Evolutionary conservation across 202 grass and related monocot genomes (phyloP), one percentile per base, ranked within the genome.

Genomic region (Zizania palustris): DNA sequence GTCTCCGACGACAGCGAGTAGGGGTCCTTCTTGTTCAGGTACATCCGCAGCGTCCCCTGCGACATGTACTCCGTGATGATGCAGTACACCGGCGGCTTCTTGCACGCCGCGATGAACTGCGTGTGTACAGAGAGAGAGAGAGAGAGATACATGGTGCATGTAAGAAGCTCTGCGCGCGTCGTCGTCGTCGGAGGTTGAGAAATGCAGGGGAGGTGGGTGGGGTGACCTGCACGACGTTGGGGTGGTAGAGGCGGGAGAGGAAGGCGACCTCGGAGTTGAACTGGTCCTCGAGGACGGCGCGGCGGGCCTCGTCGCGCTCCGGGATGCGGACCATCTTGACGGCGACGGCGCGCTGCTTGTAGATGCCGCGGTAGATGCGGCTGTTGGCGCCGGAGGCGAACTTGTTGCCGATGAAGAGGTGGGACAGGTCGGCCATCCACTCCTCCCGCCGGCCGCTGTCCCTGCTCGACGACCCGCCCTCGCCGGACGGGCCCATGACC

Each of bases 11-110:
- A 99, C n/a, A 99, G 90, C 64, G 96, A 99, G 73, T 93, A 96
- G 0, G 96, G 96, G 75, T 96, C 67, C 86, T 99, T 99, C 83
- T 99, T 99, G 89, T 99, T 91, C 13, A 96, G 92, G 80, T 99
- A 99, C 96, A 99, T 96, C 77, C 96, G 42, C 42, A 99, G 90
- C 60, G 96, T 99, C 22, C 96, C 96, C 85, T 99, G 96, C 16
- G 96, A 96, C 96, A 99, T 99, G 89, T 99, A 99, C 81, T 99
- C 96, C 0, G 92, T 99, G 65, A 99, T 99, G 74, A 99, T 96
- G 80, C 89, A 99, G 87, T 96, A 96, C 54, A 99, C 96, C 3
- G 96, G 96, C 12, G 96, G 96, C 72, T 96, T 96, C 89, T 90
- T 96, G 92, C 71, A 74, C 54, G 96, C 96, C 49, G 96, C 96